Percentiles rank a stretch among this genome's conserved stretches.
Evolutionary conservation across 2,329 filamentous ascomycete genomes (phyloP).

Genomic region (Orbilia brochopaga): DNA sequence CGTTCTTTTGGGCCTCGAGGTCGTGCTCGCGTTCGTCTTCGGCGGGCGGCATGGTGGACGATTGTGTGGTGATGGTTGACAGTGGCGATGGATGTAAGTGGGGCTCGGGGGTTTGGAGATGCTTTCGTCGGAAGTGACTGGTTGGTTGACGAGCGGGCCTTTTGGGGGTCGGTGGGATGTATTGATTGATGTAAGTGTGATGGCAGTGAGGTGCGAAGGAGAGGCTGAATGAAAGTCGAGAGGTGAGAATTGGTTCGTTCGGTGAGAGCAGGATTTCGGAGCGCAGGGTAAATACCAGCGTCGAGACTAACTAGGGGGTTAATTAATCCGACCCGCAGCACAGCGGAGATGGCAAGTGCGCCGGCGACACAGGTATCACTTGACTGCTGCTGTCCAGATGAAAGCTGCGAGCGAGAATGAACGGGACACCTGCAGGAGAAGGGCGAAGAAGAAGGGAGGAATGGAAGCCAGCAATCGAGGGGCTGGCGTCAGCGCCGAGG

Average conservation of each 20-base stretch:
- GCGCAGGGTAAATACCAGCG: no score
- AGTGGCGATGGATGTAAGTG: constrained; percentile 10
- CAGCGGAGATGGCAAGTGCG: neutral
- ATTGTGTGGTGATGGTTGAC: no score
- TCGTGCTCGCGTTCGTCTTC: constrained; percentile 46
- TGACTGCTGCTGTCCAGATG: neutral
- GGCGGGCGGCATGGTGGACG: constrained; percentile 36
- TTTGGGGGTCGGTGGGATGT: neutral
- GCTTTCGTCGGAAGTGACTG: neutral
- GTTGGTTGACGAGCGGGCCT: neutral
- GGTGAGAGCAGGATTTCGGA: neutral
- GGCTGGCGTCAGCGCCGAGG: no score
- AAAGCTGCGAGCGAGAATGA: constrained; percentile 15
- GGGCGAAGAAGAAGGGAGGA: neutral
- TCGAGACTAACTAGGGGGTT: neutral
- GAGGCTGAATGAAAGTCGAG: neutral
- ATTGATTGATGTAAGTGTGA: neutral
- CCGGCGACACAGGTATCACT: neutral
- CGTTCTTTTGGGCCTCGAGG: constrained; percentile 48
- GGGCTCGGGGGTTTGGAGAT: constrained; percentile 10
- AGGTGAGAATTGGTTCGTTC: neutral
- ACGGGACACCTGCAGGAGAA: neutral
- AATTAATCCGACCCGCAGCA: neutral
- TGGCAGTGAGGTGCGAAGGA: neutral
- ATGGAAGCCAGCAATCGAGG: neutral